Evolutionary conservation across 768 basidiomycete genomes (phyloP).

Genomic region (Sporobolomyces pararoseus): DNA sequence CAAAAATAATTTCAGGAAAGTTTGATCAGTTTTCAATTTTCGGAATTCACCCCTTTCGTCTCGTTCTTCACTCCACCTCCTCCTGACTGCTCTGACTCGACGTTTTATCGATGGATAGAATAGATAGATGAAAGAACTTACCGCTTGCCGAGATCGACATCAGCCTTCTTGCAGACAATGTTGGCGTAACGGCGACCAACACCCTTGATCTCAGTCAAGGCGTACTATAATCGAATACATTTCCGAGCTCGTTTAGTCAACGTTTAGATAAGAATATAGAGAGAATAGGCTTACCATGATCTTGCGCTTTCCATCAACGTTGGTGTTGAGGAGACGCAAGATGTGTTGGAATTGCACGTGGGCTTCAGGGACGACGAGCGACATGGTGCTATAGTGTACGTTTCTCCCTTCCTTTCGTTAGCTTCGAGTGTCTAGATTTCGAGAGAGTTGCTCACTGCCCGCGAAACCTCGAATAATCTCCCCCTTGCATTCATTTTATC

Average conservation of each 20-base stretch:
- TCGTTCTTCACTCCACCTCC: background rate
- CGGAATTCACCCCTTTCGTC: background rate
- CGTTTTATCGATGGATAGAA: background rate
- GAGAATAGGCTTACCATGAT: constrained; percentile 56
- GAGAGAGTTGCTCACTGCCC: too few relatives aligned
- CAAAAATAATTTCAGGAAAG: background rate
- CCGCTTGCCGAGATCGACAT: constrained; percentile 98
- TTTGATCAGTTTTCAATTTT: background rate
- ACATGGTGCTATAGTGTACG: constrained; percentile 68
- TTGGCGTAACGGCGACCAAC: constrained; percentile 98
- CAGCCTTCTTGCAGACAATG: constrained; percentile 99
- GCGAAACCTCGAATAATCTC: too few relatives aligned
- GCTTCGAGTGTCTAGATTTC: too few relatives aligned
- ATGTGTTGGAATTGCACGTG: constrained; percentile 87
- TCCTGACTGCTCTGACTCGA: background rate
- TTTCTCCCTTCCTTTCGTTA: too few relatives aligned
- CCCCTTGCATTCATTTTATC: too few relatives aligned
- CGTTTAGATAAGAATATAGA: background rate
- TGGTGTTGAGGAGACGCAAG: constrained; percentile 97
- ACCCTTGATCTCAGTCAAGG: constrained; percentile 99
- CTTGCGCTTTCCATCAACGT: constrained; percentile 99
- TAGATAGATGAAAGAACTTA: constrained; percentile 52
- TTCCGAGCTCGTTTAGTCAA: constrained; percentile 3
- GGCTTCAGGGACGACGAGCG: constrained; percentile 91
- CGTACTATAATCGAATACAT: constrained; percentile 56